phyloP scores from a whole-genome alignment of 2,329 filamentous ascomycete genomes.

The Monosporascus ibericus region DNA sequence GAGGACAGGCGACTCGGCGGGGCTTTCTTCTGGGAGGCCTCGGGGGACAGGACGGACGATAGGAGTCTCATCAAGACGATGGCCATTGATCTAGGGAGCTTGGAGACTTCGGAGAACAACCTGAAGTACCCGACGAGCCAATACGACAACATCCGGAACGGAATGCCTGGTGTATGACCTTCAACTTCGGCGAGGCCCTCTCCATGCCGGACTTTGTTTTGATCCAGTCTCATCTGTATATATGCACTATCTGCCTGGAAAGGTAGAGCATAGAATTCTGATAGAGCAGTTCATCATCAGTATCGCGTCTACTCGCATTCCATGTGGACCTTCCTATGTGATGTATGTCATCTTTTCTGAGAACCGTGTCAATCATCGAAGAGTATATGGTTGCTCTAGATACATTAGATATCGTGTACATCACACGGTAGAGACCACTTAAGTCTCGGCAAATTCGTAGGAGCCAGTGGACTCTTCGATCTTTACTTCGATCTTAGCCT shows the following conservation, averaged over 20 bases:
- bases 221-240: neutral
- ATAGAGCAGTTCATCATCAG: too few species aligned
- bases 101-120: conserved; percentile 47
- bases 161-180: conserved; percentile 15
- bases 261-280: too few species aligned
- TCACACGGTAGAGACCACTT: conserved; percentile 9
- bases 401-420: too few species aligned
- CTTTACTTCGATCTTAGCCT: conserved; percentile 75
- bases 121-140: conserved; percentile 49
- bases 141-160: conserved; percentile 50
- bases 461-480: conserved; percentile 73
- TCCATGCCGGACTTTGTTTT: too few species aligned
- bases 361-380: too few species aligned
- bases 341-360: too few species aligned
- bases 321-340: too few species aligned
- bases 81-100: conserved; percentile 37
- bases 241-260: neutral
- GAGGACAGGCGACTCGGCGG: conserved; percentile 56
- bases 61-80: conserved; percentile 54
- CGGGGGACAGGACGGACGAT: conserved; percentile 50
- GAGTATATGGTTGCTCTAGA: too few species aligned
- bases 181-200: too few species aligned
- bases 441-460: conserved; percentile 74
- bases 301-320: too few species aligned
- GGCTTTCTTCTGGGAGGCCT: conserved; percentile 81